These are phyloP conservation scores for Cladosporium sp. DNA, from an alignment of 2,329 filamentous ascomycete genomes.

Conservation along the genomic window DNA sequence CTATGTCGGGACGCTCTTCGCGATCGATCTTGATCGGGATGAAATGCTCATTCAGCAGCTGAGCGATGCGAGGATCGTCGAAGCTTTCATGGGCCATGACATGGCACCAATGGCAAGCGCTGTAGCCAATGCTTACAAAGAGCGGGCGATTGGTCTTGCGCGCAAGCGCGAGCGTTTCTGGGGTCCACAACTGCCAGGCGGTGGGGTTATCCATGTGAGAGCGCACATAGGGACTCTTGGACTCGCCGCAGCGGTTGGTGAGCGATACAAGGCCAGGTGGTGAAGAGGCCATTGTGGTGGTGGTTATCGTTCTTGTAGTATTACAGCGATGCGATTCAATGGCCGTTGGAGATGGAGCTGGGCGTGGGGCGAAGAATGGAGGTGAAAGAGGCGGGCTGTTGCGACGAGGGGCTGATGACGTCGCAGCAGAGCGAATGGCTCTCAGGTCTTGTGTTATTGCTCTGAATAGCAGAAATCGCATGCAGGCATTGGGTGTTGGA, in stretches of 20 bases:
- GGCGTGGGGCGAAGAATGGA: background rate
- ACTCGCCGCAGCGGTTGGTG: constrained; percentile 55
- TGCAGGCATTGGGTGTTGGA: background rate
- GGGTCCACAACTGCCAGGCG: constrained; percentile 84
- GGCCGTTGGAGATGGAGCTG: background rate
- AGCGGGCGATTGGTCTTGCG: constrained; percentile 80
- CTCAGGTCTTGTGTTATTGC: background rate
- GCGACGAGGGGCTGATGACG: background rate
- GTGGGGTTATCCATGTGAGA: constrained; percentile 78
- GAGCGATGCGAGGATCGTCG: constrained; percentile 73
- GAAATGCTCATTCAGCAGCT: constrained; percentile 79
- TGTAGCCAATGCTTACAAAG: constrained; percentile 92
- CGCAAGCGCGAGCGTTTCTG: constrained; percentile 71
- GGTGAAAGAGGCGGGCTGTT: background rate
- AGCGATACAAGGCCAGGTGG: constrained; percentile 21
- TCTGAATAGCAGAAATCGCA: background rate
- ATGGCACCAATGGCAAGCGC: constrained; percentile 87
- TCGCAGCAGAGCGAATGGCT: background rate
- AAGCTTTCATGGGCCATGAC: constrained; percentile 94
- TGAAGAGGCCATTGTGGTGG: constrained; percentile 7
- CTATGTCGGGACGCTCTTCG: constrained; percentile 89
- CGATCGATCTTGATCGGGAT: constrained; percentile 90
- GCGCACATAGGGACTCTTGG: constrained; percentile 65
- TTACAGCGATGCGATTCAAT: background rate
- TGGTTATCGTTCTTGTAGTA: background rate